phyloP scores from a whole-genome alignment of 495 filamentous ascomycete species.

The Penicillium antarcticum region DNA sequence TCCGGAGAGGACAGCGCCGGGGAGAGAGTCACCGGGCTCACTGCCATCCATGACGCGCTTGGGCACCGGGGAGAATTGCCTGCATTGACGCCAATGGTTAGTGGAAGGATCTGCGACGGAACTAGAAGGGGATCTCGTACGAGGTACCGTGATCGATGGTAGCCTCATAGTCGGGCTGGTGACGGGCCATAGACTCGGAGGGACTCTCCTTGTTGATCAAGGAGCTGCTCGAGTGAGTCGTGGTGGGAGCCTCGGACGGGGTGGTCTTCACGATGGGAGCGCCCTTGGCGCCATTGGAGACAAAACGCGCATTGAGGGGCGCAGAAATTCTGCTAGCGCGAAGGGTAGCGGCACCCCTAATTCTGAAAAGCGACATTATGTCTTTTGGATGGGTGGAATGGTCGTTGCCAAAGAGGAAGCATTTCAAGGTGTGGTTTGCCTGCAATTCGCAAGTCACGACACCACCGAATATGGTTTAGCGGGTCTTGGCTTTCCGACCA shows the following conservation, averaged over 20 bases:
- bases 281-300: slow-evolving; percentile 25
- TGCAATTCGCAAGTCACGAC: slow-evolving; percentile 37
- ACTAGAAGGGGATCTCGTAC: slow-evolving; percentile 45
- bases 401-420: slow-evolving; percentile 14
- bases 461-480: slow-evolving; percentile 42
- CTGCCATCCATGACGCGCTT: slow-evolving; percentile 86
- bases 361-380: slow-evolving; percentile 46
- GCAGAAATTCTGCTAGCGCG: slow-evolving; percentile 30
- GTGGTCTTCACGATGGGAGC: slow-evolving; percentile 35
- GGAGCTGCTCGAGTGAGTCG: slow-evolving; percentile 33
- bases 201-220: slow-evolving; percentile 54
- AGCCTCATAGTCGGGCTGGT: slow-evolving; percentile 76
- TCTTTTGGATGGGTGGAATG: slow-evolving; percentile 20
- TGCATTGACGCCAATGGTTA: slow-evolving; percentile 33
- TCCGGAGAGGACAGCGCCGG: slow-evolving; percentile 85
- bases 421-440: slow-evolving; percentile 34
- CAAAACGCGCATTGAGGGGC: slow-evolving; percentile 36
- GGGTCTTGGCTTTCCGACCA: slow-evolving; percentile 37
- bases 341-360: slow-evolving; percentile 36
- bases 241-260: slow-evolving; percentile 40
- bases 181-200: slow-evolving; percentile 50
- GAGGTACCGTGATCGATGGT: slow-evolving; percentile 77
- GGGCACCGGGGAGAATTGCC: slow-evolving; percentile 85
- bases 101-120: slow-evolving; percentile 7
- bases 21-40: slow-evolving; percentile 69